phyloP scores from a whole-genome alignment of 2,329 filamentous ascomycete genomes.

The Chaetoscypha palmicola region DNA sequence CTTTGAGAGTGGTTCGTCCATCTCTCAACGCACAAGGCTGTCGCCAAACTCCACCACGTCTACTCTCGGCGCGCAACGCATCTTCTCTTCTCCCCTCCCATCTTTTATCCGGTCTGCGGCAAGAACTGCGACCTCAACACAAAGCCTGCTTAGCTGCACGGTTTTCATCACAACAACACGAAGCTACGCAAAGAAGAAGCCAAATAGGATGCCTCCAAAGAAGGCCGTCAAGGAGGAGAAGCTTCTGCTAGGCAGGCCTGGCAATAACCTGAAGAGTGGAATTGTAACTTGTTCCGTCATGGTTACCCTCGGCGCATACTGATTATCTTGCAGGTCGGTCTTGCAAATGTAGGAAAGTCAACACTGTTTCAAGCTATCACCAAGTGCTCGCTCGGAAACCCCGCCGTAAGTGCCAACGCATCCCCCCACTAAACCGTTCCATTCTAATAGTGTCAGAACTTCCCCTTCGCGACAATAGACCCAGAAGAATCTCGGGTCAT shows the following conservation, averaged over 20 bases:
- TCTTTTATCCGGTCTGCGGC: slow-evolving; percentile 43
- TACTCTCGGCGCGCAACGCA: slow-evolving; percentile 31
- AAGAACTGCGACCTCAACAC: slow-evolving; percentile 37
- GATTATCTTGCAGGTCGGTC: slow-evolving; percentile 63
- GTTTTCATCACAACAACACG: slow-evolving; percentile 42
- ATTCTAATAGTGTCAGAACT: slow-evolving; percentile 57
- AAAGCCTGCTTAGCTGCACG: slow-evolving; percentile 32
- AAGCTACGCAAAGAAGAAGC: slow-evolving; percentile 52
- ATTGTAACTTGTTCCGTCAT: slow-evolving; percentile 60
- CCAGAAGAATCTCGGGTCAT: slow-evolving; percentile 97
- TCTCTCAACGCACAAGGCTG: too few relatives aligned
- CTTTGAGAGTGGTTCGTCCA: too few relatives aligned
- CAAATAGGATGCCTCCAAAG: slow-evolving; percentile 83
- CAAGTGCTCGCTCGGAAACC: slow-evolving; percentile 94
- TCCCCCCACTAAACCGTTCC: slow-evolving; percentile 18
- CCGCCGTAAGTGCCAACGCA: slow-evolving; percentile 59
- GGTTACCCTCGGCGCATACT: slow-evolving; percentile 7
- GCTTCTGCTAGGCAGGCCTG: slow-evolving; percentile 88
- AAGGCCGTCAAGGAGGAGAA: slow-evolving; percentile 90
- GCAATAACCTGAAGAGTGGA: slow-evolving; percentile 98
- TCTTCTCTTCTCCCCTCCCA: slow-evolving; percentile 44
- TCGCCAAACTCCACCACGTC: too few relatives aligned
- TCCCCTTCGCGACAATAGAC: slow-evolving; percentile 98
- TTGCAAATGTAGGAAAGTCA: slow-evolving; percentile 98
- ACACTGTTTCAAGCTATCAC: slow-evolving; percentile 99